Evolutionary conservation across 2,329 filamentous ascomycete genomes (phyloP), one percentile per base, ranked within the genome.

Genomic region (Cladosporium sp.): DNA sequence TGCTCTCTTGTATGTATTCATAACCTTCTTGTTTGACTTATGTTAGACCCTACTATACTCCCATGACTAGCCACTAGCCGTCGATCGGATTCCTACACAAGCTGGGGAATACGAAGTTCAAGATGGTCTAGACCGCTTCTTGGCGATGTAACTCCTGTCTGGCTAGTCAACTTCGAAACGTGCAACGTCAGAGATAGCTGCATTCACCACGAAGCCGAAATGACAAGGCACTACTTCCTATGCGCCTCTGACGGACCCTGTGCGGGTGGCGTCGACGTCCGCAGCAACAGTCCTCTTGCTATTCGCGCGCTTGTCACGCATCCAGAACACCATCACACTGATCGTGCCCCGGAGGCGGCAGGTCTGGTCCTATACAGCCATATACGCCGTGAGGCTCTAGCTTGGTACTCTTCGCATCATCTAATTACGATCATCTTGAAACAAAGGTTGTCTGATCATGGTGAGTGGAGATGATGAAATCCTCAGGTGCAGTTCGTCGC

Each of bases 81-180:
- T n/a, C 60, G 60, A 54, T 63, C 49, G 21, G 24, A 63, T 34
- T 63, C 60, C 60, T 55, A 41, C 34, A 41, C 15, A 57, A 58
- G 55, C 55, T 58, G 47, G 60, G 49, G 49, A 44, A 21, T 44
- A 51, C 58, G n/a, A 34, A 38, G 59, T 32, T 62, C 44, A 47
- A 63, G 10, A 21, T 54, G 60, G 49, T n/a, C 60, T 55, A 63
- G 60, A 63, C 60, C 60, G 49, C 26, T 36, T 47, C 38, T 49
- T 49, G 58, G 38, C 58, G 38, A 49, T 54, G 44, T n/a, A 12
- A 12, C 49, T 38, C 52, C 52, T 54, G 60, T 54, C 60, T 63
- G 60, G 49, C 60, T 63, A 63, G 41, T 55, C 60, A 63, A 63
- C 49, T 55, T 54, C 61, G 61, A 64, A 64, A 64, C 61, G 21